These are phyloP conservation scores for Mycogone perniciosa DNA, from an alignment of 2,329 filamentous ascomycete species.

Conservation along the genomic window DNA sequence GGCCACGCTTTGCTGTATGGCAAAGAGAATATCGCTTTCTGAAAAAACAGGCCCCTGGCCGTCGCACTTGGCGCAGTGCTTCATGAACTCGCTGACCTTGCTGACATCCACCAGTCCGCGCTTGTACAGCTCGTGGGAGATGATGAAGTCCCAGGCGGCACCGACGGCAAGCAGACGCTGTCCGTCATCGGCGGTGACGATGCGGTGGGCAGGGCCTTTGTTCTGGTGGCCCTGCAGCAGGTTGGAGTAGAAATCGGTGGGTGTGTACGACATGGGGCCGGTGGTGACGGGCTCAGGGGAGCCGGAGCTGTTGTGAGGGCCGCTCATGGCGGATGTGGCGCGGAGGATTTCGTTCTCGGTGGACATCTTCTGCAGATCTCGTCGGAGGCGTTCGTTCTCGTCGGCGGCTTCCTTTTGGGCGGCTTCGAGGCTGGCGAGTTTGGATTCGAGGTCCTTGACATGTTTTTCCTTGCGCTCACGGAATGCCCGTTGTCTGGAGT, in stretches of 20 bases:
- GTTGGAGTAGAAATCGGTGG: constrained; percentile 64
- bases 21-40: constrained; percentile 63
- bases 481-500: constrained; percentile 81
- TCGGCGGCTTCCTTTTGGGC: constrained; percentile 64
- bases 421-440: constrained; percentile 70
- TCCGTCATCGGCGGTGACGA: constrained; percentile 58
- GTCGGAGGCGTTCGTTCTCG: constrained; percentile 82
- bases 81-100: constrained; percentile 72
- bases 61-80: constrained; percentile 70
- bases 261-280: constrained; percentile 64
- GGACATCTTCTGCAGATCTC: constrained; percentile 72
- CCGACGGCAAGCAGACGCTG: constrained; percentile 66
- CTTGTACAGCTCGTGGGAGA: constrained; percentile 69
- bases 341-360: constrained; percentile 92
- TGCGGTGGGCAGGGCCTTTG: constrained; percentile 61
- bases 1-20: constrained; percentile 72
- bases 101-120: constrained; percentile 74
- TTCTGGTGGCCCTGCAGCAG: constrained; percentile 56
- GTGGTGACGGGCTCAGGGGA: constrained; percentile 47
- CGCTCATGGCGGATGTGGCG: constrained; percentile 55
- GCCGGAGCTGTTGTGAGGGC: constrained; percentile 31
- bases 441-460: constrained; percentile 85
- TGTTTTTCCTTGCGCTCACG: constrained; percentile 93
- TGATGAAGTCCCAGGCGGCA: constrained; percentile 86
- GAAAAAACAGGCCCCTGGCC: constrained; percentile 84